Evolutionary conservation across 768 basidiomycete genomes (phyloP).

Genomic region (Cyathus striatus): DNA sequence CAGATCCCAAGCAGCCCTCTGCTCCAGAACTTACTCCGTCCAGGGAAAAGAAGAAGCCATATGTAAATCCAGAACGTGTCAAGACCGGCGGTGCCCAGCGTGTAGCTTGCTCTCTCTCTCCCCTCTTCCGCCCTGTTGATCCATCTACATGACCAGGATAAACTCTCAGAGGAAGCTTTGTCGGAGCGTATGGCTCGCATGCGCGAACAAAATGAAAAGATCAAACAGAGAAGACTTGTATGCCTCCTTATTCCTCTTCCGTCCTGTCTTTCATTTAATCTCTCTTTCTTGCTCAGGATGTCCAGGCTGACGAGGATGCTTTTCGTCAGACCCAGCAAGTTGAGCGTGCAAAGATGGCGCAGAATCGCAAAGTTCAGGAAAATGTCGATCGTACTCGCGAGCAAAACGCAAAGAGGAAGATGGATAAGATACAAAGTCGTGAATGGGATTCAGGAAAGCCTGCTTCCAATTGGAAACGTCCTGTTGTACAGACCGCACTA

Average conservation of each 20-base stretch:
- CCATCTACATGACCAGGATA: conserved; percentile 44
- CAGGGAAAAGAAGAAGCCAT: conserved; percentile 66
- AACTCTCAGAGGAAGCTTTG: conserved; percentile 62
- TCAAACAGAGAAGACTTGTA: conserved; percentile 64
- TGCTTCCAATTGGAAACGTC: too few relatives aligned
- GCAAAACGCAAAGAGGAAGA: conserved; percentile 74
- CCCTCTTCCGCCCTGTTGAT: conserved; percentile 1
- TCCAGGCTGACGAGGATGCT: conserved; percentile 76
- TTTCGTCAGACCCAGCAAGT: conserved; percentile 66
- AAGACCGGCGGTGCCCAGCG: conserved; percentile 75
- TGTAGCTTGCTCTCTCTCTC: conserved; percentile 39
- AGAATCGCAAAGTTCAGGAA: conserved; percentile 63
- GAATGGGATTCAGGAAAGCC: conserved; percentile 85
- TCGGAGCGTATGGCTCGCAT: conserved; percentile 66
- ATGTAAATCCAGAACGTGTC: conserved; percentile 80
- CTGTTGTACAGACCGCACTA: too few relatives aligned
- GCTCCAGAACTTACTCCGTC: conserved; percentile 15
- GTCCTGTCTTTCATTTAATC: conserved; percentile 1
- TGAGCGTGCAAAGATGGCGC: conserved; percentile 54
- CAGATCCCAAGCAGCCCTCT: conserved; percentile 12
- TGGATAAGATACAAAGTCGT: conserved; percentile 72
- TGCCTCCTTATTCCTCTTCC: conserved; percentile 13
- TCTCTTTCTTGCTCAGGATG: too few relatives aligned
- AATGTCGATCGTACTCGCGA: conserved; percentile 66
- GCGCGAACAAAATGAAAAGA: conserved; percentile 69